These are phyloP conservation scores for Saturnispora bothae DNA, from an alignment of 805 yeast genomes.

Conservation along the genomic window DNA sequence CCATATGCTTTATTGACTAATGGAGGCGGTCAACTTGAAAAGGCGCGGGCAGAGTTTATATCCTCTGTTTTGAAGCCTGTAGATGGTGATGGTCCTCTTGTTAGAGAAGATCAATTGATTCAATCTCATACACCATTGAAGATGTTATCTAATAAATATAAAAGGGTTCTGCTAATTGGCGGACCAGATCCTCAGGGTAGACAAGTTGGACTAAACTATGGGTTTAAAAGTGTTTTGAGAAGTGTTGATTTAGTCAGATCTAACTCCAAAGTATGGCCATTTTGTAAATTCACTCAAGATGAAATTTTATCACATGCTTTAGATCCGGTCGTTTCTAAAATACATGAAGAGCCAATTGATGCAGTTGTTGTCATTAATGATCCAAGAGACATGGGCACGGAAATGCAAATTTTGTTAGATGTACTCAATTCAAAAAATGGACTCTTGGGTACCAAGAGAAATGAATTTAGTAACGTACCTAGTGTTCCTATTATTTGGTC, in stretches of 20 bases:
- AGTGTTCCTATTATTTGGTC: slow-evolving; percentile 60
- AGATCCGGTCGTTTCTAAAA: slow-evolving; percentile 20
- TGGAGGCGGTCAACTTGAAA: slow-evolving; percentile 59
- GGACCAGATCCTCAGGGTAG: slow-evolving; percentile 67
- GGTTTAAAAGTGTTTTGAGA: slow-evolving; percentile 63
- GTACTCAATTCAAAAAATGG: slow-evolving; percentile 56
- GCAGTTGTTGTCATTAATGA: slow-evolving; percentile 80
- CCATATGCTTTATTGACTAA: slow-evolving; percentile 84
- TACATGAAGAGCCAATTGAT: too few relatives aligned
- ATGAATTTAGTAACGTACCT: slow-evolving; percentile 32
- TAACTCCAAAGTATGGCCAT: slow-evolving; percentile 55
- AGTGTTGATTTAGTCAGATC: slow-evolving; percentile 60
- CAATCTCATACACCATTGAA: slow-evolving; percentile 85
- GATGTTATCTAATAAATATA: slow-evolving; percentile 38
- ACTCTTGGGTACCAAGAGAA: slow-evolving; percentile 50
- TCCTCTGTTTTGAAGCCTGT: slow-evolving; percentile 30
- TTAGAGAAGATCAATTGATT: slow-evolving; percentile 57
- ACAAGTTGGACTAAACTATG: slow-evolving; percentile 65
- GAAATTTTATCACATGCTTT: slow-evolving; percentile 33
- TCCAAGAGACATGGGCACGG: slow-evolving; percentile 83
- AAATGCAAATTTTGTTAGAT: slow-evolving; percentile 68
- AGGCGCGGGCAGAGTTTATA: slow-evolving; percentile 45
- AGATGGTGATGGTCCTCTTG: slow-evolving; percentile 25
- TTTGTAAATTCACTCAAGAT: slow-evolving; percentile 42
- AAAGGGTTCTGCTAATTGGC: slow-evolving; percentile 71